Evolutionary conservation across 2,329 filamentous ascomycete genomes (phyloP), one percentile per base, ranked within the genome.

Genomic region (Exophiala mesophila): DNA sequence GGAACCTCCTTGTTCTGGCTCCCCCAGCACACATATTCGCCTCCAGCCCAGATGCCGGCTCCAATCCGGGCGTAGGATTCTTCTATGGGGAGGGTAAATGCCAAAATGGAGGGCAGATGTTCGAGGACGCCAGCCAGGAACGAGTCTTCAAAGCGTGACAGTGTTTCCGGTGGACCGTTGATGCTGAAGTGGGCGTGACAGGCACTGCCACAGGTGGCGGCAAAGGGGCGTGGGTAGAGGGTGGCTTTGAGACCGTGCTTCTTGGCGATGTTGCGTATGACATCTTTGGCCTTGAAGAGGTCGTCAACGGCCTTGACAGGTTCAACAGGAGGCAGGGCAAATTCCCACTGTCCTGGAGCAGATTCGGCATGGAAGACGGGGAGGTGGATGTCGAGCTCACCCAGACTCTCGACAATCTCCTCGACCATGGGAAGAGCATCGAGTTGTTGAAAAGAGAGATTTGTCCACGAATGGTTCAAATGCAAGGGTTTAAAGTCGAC

Each of bases 1-100:
- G 86, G 82, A 3, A 78, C 72, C 66, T 90, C 85, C 13, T 84
- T 78, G 61, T 92, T 92, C 63, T 92, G 81, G 3, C 79, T 84
- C 9, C 87, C 87, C 86, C 85, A 94, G 0, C 82, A 68, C 0
- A 89, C 76, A 80, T 82, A 89, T 5, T 80, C 76, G 0, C 85
- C 85, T n/a, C 85, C 85, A 0, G 84, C 76, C 86, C 85, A 92
- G 45, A 68, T 69, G n/a, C 85, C 76, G 39, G 88, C 80, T 1
- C 66, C 63, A 8, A 85, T 71, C 3, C 86, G 76, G 24, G 76
- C 75, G 61, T 92, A 92, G 60, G 81, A 86, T 1, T 71, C 70
- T 1, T 76, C 70, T 50, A 78, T 77, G 24, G 80, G 74, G 55
- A 86, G 77, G 0, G 78, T 80, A 44, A 92, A 82, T 0, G 86